Base-by-base conservation (phyloP, 108 stramenopile species). In the Pseudonitzschia delicatissima region DNA sequence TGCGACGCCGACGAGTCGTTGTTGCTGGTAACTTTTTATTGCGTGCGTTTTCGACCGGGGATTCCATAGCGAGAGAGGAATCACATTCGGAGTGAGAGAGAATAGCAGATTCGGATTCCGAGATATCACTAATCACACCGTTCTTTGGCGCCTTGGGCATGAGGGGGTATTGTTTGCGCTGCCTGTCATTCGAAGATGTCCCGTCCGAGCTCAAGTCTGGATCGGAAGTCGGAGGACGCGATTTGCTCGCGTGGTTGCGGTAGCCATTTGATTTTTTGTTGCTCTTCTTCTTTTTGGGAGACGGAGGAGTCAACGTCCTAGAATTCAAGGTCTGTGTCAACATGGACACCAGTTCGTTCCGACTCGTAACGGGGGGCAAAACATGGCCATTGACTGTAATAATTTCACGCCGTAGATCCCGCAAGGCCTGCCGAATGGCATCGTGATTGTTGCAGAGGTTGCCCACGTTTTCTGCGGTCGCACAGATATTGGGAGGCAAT, bases 351-450 rank as follows among this genome's bases (percentile, higher is more conserved):
- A 93, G 73, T 35, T 90, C 87, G 57, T 77, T 84, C 17, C 78
- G 72, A 78, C 82, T 90, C 11, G 78, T 79, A 6, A 85, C 87
- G 8, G 88, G 88, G 18, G 92, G 86, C 59, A 93, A 69, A 12
- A 85, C 71, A 50, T 87, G 85, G 15, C 92, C 92, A 78, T 93
- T 93, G 13, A 93, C 80, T 21, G 88, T 90, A 68, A 93, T 89
- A 7, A 82, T 75, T 64, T 93, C 92, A 37, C 92, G 79, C 67
- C 87, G 74, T 66, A 93, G 71, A 74, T 93, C 92, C 18, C 81
- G 69, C 39, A 93, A 53, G 8, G 92, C 92, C 71, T 93, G 92
- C 18, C 85, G 80, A 9, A 93, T 39, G 25, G 80, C 76, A 18
- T 68, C 57, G 18, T 68, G 35, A 64, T 86, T 80, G 62, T 79